Evolutionary conservation across 2,329 filamentous ascomycete genomes (phyloP).

Genomic region (Pyrenochaeta sp.): DNA sequence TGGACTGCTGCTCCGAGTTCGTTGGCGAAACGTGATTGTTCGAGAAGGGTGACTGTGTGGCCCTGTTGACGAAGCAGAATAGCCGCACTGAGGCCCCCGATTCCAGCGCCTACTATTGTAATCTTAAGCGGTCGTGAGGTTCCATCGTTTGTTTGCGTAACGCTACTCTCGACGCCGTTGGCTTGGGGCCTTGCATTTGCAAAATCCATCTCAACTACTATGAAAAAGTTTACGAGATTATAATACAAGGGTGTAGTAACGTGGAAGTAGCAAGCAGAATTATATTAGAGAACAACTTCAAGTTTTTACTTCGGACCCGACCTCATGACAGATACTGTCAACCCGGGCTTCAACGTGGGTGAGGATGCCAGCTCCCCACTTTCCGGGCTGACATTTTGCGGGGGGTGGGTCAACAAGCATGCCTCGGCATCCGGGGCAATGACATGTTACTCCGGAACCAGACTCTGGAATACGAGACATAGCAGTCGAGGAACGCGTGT

Average conservation of each 20-base stretch:
- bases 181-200: conserved; percentile 5
- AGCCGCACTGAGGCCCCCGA: conserved; percentile 63
- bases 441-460: too few species aligned
- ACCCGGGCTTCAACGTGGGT: not conserved
- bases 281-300: too few species aligned
- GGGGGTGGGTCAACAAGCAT: not conserved
- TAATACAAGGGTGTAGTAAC: too few species aligned
- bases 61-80: conserved; percentile 60
- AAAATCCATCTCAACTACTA: conserved; percentile 20
- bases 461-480: too few species aligned
- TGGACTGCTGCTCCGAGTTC: conserved; percentile 71
- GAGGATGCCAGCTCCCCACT: not conserved
- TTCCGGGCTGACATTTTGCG: not conserved
- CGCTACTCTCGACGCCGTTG: conserved; percentile 5
- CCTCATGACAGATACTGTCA: not conserved
- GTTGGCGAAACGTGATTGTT: conserved; percentile 62
- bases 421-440: too few species aligned
- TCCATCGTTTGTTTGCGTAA: not conserved
- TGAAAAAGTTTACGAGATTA: not conserved
- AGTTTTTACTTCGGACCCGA: too few species aligned
- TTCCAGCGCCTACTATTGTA: conserved; percentile 56
- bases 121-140: conserved; percentile 47
- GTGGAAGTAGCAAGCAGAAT: too few species aligned
- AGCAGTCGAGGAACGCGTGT: too few species aligned
- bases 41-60: conserved; percentile 36